Conservation (phyloP, 2,329 filamentous ascomycete species). For the Sphaerulina vaccinii region DNA sequence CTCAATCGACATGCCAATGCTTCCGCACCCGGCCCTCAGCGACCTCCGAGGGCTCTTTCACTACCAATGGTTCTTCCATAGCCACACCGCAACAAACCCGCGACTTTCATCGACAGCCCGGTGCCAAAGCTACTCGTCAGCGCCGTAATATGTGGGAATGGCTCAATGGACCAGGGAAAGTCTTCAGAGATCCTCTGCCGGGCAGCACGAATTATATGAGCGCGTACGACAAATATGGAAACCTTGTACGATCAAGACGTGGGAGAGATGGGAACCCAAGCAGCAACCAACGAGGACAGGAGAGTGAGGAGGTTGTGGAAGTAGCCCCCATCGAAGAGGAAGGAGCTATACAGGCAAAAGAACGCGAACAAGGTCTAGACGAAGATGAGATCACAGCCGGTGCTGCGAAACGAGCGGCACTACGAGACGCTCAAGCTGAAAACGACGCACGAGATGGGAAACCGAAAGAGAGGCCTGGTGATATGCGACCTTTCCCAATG, state of each 20-base stretch:
- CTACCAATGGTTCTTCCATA: background rate
- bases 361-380: conserved; percentile 26
- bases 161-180: conserved; percentile 56
- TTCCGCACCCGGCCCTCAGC: conserved; percentile 28
- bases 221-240: conserved; percentile 53
- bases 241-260: conserved; percentile 42
- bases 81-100: conserved; percentile 16
- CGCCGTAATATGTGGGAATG: conserved; percentile 59
- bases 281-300: conserved; percentile 21
- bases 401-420: conserved; percentile 19
- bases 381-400: conserved; percentile 24
- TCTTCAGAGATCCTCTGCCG: conserved; percentile 49
- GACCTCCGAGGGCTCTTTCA: conserved; percentile 3
- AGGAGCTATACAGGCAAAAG: conserved; percentile 20
- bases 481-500: conserved; percentile 65
- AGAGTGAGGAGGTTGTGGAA: conserved; percentile 12
- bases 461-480: conserved; percentile 28
- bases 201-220: conserved; percentile 56
- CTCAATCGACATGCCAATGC: conserved; percentile 28
- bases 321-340: conserved; percentile 35
- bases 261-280: conserved; percentile 5
- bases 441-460: conserved; percentile 24
- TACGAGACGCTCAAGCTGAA: conserved; percentile 25
- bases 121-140: conserved; percentile 44
- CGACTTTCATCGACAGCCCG: conserved; percentile 21